Base-by-base conservation (phyloP, 2,329 filamentous ascomycete species). In the Onygena corvina region DNA sequence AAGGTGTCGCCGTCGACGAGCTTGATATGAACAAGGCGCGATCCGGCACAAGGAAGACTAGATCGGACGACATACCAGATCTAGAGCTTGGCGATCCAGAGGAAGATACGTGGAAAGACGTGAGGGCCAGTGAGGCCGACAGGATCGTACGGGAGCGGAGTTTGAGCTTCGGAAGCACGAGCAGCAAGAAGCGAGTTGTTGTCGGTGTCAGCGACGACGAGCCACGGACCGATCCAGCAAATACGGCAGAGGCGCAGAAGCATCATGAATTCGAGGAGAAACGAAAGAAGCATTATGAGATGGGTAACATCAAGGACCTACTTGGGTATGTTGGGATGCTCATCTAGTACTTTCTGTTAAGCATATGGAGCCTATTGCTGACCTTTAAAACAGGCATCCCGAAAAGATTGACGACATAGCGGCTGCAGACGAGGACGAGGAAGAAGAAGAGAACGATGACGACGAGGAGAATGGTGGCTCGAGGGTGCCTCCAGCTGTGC, bases 261-360 rank as follows among this genome's bases (percentile, higher is more conserved):
- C 92, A 98, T 68, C 79, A 77, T 62, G 80, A 84, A 64, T 98
- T 98, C 65, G 89, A 95, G 71, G 76, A 86, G 70, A 76, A 87
- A 73, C 79, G 92, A 61, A 95, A 92, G 80, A 90, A 82, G 72
- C 92, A 98, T 68, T 98, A 98, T 68, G 92, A 98, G 75, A 98
- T 98, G 92, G 87, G 80, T 70, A 84, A 92, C 62, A 88, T 95
- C 51, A 94, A 92, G 60, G 79, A 82, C 61, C 70, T 96, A 48
- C 77, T 98, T 56, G 89, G 87, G 80, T 83, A 66, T 56, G 74
- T 68, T 33, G 51, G n/a, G n/a, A 12, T 6, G 4, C 20, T 3
- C 16, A 23, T 36, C 2, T 35, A 9, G 21, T n/a, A 14, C 2
- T 36, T 4, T 25, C 25, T 8, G n/a, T 33, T 11, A 31, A 16